Base-by-base conservation (phyloP, 192 early-diverging fungal species). In the Anaeromyces robustus region DNA sequence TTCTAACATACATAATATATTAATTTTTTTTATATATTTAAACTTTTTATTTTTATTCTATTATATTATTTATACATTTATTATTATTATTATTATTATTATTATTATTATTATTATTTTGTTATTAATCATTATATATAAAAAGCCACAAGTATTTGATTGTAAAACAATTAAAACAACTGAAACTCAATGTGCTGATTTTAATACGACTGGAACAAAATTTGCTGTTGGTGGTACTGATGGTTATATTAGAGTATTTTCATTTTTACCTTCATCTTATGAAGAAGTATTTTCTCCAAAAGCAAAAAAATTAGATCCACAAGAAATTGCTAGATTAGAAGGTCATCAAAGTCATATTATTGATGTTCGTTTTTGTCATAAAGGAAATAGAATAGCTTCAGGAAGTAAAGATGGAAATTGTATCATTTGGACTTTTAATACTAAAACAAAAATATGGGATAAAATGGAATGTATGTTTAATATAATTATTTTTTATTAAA, bases 181-280 rank as follows among this genome's bases (percentile, higher is more conserved):
- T 83, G 43, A 82, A 39, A 82, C 90, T 11, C 83, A 86, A 12
- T 90, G 90, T 77, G 88, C 92, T 16, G 90, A 91, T 0, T 96
- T 95, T 84, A 95, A 94, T 79, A 84, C 85, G 41, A 93, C 92
- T 12, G 95, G 95, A 16, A 93, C 93, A 9, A 86, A 89, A 11
- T 94, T 97, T 84, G 92, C 92, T 34, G 87, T 95, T 14, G 91
- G 94, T 59, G 93, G 94, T 3, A 87, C 87, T 4, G 92, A 93
- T 82, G 93, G 95, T 0, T 88, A 92, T 32, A 86, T 96, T 16
- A 92, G 92, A 83, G 82, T 96, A 6, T 96, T 92, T 83, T 92
- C 92, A 12, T 90, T 92, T 14, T 89, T 94, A 29, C 88, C 89
- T 19, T 79, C n/a, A 28, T 13, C 78, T 13, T 78, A 22, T 22